Evolutionary conservation across 2,329 filamentous ascomycete species (phyloP), one percentile per base, ranked within the genome.

Genomic region (Cryphonectria naterciae): DNA sequence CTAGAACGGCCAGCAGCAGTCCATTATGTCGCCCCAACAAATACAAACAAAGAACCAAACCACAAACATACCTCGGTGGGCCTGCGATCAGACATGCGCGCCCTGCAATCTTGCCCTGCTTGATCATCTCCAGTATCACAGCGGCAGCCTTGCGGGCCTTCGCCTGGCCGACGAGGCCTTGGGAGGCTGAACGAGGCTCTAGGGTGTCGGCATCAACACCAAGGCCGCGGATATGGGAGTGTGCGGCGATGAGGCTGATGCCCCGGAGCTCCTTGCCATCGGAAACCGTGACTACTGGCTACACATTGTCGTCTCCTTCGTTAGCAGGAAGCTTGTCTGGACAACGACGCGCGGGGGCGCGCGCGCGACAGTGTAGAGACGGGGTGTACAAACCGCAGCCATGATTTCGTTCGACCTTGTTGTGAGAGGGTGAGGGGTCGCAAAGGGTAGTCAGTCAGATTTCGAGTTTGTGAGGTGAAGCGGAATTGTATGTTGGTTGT

Each of bases 121-220:
- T 98, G 77, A 97, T 97, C 96, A 99, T 99, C 85, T 97, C 94
- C 73, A 99, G 85, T 77, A 99, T 97, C 65, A 99, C 92, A 1
- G 95, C 96, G 3, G 96, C 96, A 13, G 96, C 96, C 83, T 98
- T 98, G 72, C 96, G 91, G 70, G 96, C 96, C 85, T 97, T 97
- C 78, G 97, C 92, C 83, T 99, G 96, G 62, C 96, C 96, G 11
- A 99, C 95, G 6, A 99, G 89, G 49, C 96, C 96, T 81, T 99
- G 96, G 19, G 95, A 97, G 64, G 92, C 88, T 39, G 88, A 83
- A 72, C 95, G 91, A 28, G 96, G 95, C 78, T 97, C 95, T 75
- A 99, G 87, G 8, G 94, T 96, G 79, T 97, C 94, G 71, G 90
- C 85, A 85, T 98, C 95, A 77, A 99, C 94, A 74, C 96, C 96